phyloP scores from a whole-genome alignment of 495 filamentous ascomycete species.

The Platismatia glauca region DNA sequence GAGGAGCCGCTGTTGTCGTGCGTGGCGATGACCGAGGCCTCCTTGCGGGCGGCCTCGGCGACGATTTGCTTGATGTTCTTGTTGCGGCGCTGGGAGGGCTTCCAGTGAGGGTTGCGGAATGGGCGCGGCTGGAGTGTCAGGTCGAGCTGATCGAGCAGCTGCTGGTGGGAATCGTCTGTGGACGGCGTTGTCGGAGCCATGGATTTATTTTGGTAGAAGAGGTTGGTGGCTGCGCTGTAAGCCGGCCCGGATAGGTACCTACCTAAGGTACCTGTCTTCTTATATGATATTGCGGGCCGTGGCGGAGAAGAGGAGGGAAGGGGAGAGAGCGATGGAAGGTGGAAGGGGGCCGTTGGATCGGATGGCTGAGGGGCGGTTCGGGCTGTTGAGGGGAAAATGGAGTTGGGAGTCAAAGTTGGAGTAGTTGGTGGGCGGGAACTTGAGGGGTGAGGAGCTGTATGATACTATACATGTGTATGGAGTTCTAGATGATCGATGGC shows the following conservation, averaged over 20 bases:
- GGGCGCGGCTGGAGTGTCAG: constrained; percentile 70
- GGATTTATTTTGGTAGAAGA: not conserved
- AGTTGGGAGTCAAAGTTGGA: constrained; percentile 10
- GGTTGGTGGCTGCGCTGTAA: too few relatives aligned
- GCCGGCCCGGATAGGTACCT: too few relatives aligned
- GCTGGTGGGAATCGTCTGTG: constrained; percentile 43
- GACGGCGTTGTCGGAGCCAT: constrained; percentile 42
- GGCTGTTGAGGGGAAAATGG: not conserved
- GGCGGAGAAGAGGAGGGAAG: constrained; percentile 14
- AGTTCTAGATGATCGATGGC: not conserved
- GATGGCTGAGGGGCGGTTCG: constrained; percentile 15
- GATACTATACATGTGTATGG: not conserved
- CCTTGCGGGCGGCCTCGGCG: constrained; percentile 76
- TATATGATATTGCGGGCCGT: constrained; percentile 3
- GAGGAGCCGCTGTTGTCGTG: constrained; percentile 73
- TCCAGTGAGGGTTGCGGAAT: constrained; percentile 85
- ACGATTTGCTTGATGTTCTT: constrained; percentile 97
- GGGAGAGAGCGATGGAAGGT: constrained; percentile 8
- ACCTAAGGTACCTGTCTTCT: too few relatives aligned
- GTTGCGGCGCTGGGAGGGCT: constrained; percentile 86
- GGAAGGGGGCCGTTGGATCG: constrained; percentile 21
- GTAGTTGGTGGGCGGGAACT: constrained; percentile 4
- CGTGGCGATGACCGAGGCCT: constrained; percentile 68
- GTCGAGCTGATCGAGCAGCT: constrained; percentile 77
- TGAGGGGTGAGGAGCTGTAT: not conserved